A percentile compares a stretch with the other conserved stretches of the same genome.
Conservation (phyloP, 2,329 filamentous ascomycete genomes). For the Bimuria novae-zelandiae region DNA sequence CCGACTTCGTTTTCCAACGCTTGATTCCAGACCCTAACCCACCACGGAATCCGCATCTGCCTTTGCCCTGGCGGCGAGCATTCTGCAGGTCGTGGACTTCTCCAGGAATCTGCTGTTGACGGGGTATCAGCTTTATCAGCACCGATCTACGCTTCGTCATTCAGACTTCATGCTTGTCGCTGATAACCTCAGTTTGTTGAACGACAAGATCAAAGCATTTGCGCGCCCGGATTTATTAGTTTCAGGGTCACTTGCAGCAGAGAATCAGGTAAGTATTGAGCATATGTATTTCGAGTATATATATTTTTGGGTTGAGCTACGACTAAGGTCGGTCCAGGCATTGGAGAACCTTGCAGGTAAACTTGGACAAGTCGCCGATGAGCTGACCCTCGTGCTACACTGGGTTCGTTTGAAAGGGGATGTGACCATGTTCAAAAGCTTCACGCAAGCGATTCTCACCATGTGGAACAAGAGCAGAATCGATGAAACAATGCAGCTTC, state of each 20-base stretch:
- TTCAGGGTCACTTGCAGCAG: background rate
- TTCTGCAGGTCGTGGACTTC: conserved; percentile 13
- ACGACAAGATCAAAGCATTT: background rate
- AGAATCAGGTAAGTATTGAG: background rate
- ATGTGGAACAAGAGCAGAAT: background rate
- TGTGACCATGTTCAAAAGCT: background rate
- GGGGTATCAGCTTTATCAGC: conserved; percentile 3
- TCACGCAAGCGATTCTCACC: background rate
- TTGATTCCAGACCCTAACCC: too few species aligned
- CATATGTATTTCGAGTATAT: background rate
- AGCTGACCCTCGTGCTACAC: background rate
- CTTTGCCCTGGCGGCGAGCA: conserved; percentile 5
- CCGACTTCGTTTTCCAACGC: too few species aligned
- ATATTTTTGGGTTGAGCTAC: too few species aligned
- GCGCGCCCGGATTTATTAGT: background rate
- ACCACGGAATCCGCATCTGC: background rate
- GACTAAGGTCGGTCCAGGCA: background rate
- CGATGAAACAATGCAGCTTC: background rate
- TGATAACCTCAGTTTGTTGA: conserved; percentile 1
- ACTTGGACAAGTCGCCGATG: background rate
- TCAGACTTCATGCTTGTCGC: conserved; percentile 3
- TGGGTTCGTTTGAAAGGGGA: background rate
- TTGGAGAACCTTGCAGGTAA: background rate
- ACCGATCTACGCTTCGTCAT: conserved; percentile 2
- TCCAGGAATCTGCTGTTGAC: background rate